These are phyloP conservation scores for Boletales sp. DNA, from an alignment of 768 basidiomycete genomes.

Conservation along the genomic window DNA sequence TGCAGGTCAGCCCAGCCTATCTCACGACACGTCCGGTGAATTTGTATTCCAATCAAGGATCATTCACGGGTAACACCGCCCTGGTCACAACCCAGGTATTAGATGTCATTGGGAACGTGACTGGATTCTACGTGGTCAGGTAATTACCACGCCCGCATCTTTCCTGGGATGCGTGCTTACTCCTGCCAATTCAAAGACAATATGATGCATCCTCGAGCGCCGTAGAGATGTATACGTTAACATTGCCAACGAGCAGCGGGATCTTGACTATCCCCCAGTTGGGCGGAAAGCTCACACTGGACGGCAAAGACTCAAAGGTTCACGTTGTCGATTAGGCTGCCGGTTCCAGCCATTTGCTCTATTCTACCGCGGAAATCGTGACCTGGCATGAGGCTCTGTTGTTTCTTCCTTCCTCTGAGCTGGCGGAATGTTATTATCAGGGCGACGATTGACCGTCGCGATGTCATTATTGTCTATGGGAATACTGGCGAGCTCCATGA, in stretches of 20 bases:
- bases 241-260: slow-evolving; percentile 44
- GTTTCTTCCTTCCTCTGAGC: neutral
- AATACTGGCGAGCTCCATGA: slow-evolving; percentile 47
- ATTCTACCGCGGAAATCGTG: slow-evolving; percentile 48
- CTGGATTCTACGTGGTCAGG: slow-evolving; percentile 43
- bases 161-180: neutral
- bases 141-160: neutral
- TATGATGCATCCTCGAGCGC: slow-evolving; percentile 9
- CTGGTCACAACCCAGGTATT: slow-evolving; percentile 48
- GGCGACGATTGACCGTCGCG: slow-evolving; percentile 47
- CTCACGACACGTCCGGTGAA: slow-evolving; percentile 46
- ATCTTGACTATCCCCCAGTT: slow-evolving; percentile 39
- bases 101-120: slow-evolving; percentile 45
- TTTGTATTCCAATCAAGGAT: slow-evolving; percentile 36
- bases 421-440: slow-evolving; percentile 21
- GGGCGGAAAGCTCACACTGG: slow-evolving; percentile 41
- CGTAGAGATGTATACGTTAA: slow-evolving; percentile 33
- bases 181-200: slow-evolving; percentile 10
- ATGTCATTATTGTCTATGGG: slow-evolving; percentile 46
- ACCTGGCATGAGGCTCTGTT: slow-evolving; percentile 36
- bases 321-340: slow-evolving; percentile 48
- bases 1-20: slow-evolving; percentile 48
- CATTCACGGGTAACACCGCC: slow-evolving; percentile 45
- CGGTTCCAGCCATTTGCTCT: slow-evolving; percentile 41
- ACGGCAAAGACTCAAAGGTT: slow-evolving; percentile 52